Percentiles rank a stretch among this genome's conserved stretches.
Evolutionary conservation across 2,329 filamentous ascomycete species (phyloP).

Genomic region (Aspergillus brunneoviolaceus): DNA sequence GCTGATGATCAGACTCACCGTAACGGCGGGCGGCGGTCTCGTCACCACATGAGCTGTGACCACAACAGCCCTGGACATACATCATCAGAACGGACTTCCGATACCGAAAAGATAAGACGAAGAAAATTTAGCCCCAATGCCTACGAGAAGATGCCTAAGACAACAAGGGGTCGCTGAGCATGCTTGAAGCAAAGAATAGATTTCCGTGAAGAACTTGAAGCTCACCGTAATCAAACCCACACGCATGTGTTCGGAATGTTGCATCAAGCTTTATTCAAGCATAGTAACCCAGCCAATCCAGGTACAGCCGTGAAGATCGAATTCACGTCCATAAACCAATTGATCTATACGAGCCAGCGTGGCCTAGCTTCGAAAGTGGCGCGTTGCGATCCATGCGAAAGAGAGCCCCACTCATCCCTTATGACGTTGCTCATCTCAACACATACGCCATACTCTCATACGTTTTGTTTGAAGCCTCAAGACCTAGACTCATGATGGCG

Average conservation of each 20-base stretch:
- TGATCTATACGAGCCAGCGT: not conserved
- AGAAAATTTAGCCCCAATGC: slow-evolving; percentile 47
- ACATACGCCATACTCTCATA: too few relatives aligned
- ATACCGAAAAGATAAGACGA: slow-evolving; percentile 25
- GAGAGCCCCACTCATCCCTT: too few relatives aligned
- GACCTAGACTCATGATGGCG: not conserved
- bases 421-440: too few relatives aligned
- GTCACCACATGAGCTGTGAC: not conserved
- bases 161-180: slow-evolving; percentile 20
- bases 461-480: too few relatives aligned
- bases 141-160: slow-evolving; percentile 48
- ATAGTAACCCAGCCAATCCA: too few relatives aligned
- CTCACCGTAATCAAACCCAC: not conserved
- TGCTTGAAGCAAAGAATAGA: not conserved
- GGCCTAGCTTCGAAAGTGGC: too few relatives aligned
- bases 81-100: slow-evolving; percentile 4
- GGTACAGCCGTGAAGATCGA: not conserved
- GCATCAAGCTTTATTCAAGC: not conserved
- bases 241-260: not conserved
- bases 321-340: not conserved
- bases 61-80: not conserved
- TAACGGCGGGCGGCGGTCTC: not conserved
- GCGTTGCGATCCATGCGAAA: too few relatives aligned
- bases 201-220: not conserved
- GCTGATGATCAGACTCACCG: slow-evolving; percentile 24